Evolutionary conservation across 2,329 filamentous ascomycete species (phyloP), one percentile per base, ranked within the genome.

Genomic region (Fusarium pilosicola): DNA sequence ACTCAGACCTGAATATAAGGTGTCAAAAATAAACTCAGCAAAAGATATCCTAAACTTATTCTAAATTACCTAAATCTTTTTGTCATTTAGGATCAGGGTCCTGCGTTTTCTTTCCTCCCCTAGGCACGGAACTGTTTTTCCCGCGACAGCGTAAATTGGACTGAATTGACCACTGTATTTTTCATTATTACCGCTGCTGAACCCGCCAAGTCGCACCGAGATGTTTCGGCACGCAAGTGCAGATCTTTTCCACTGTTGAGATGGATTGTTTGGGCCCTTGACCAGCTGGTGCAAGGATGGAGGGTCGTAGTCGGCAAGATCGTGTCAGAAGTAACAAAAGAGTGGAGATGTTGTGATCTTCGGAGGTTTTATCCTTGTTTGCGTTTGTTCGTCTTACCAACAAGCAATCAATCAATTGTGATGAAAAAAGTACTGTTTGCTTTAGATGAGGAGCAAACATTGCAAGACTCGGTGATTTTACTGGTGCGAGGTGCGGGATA

Each of bases 201-300:
- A 59, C 6, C 42, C n/a, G 52, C 8, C 30, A 26, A 32, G 24
- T 42, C 54, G 26, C 22, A 46, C 67, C 59, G 67, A 70, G 22
- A 52, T 54, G 66, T 60, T 70, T 70, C 67, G 67, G 67, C n/a
- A 58, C 26, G 39, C 30, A n/a, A n/a, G 12, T 39, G 67, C n/a
- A 49, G 67, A 70, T 70, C 67, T 0, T 49, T 24, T 14, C 65
- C 56, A 14, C 22, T 58, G n/a, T 4, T n/a, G 14, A 6, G 4
- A 20, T 52, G 55, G 22, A 42, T 13, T n/a, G 22, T 18, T 58
- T 54, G 55, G 20, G 24, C 26, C 41, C 42, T 62, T 34, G 48
- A 28, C 38, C 10, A 55, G 46, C 54, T 61, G 39, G 65, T 12
- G 44, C 64, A 62, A 26, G 65, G 65, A 34, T 51, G 26, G 24